These are phyloP conservation scores for Fistulifera solaris DNA, from an alignment of 108 stramenopile genomes.

Conservation along the genomic window DNA sequence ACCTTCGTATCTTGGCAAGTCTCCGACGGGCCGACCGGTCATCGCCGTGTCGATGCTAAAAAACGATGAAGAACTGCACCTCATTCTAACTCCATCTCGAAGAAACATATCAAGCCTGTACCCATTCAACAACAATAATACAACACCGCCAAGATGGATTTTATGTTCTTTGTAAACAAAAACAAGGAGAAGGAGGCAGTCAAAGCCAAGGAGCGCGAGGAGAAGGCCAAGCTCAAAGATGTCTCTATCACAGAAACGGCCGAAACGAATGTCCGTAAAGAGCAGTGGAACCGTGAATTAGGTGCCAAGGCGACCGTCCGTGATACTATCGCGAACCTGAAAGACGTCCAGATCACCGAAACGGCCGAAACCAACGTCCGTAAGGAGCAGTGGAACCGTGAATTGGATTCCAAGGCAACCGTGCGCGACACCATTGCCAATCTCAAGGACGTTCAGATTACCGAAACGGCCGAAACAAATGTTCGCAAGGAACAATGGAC, in stretches of 20 bases:
- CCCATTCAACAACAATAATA: too few species aligned
- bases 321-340: conserved; percentile 13
- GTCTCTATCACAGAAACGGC: conserved; percentile 20
- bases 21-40: too few species aligned
- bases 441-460: conserved; percentile 15
- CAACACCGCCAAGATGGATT: conserved; percentile 5
- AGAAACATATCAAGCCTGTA: too few species aligned
- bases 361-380: conserved; percentile 12
- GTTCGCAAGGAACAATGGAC: conserved; percentile 10
- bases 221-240: conserved; percentile 13
- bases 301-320: conserved; percentile 5
- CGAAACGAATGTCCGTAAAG: conserved; percentile 14
- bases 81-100: too few species aligned
- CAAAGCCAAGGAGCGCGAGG: conserved; percentile 9
- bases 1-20: too few species aligned
- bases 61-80: too few species aligned
- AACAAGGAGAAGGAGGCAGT: conserved; percentile 12
- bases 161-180: conserved; percentile 10
- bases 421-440: background rate
- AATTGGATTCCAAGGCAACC: conserved; percentile 10
- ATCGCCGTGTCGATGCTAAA: too few species aligned
- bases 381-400: conserved; percentile 19
- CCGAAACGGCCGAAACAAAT: conserved; percentile 10
- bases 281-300: conserved; percentile 18
- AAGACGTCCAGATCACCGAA: conserved; percentile 19